Evolutionary conservation across 2,329 filamentous ascomycete genomes (phyloP).

Genomic region (Neofusicoccum cordaticola): DNA sequence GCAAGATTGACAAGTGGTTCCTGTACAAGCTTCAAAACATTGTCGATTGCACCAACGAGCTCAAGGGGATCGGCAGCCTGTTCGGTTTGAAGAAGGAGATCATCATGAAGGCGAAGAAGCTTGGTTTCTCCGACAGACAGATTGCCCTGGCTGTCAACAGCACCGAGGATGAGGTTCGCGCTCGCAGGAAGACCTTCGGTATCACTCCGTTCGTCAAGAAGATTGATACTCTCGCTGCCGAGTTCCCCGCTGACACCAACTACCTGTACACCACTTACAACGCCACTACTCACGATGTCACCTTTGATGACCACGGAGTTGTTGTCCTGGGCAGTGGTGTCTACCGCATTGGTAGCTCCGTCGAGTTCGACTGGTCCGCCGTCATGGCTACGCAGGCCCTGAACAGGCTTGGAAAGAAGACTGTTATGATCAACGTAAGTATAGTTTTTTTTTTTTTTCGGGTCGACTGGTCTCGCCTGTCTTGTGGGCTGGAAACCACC

Average conservation of each 20-base stretch:
- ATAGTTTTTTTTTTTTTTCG: constrained; percentile 40
- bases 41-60: constrained; percentile 81
- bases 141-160: constrained; percentile 83
- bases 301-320: constrained; percentile 87
- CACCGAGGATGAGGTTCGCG: constrained; percentile 86
- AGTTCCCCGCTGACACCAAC: constrained; percentile 93
- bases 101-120: constrained; percentile 88
- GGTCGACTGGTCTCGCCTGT: background rate
- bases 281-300: constrained; percentile 86
- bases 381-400: constrained; percentile 85
- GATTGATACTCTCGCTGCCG: constrained; percentile 95
- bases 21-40: constrained; percentile 97
- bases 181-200: constrained; percentile 77
- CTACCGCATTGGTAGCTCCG: constrained; percentile 94
- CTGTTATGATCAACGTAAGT: constrained; percentile 80
- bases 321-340: constrained; percentile 91
- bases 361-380: constrained; percentile 98
- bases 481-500: background rate
- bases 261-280: constrained; percentile 99
- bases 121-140: constrained; percentile 96
- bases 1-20: constrained; percentile 99
- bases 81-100: constrained; percentile 85
- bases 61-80: constrained; percentile 79
- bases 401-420: constrained; percentile 88
- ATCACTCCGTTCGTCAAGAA: constrained; percentile 97